These are phyloP conservation scores for Pythium chondricola DNA, from an alignment of 352 stramenopile species.

Conservation along the genomic window DNA sequence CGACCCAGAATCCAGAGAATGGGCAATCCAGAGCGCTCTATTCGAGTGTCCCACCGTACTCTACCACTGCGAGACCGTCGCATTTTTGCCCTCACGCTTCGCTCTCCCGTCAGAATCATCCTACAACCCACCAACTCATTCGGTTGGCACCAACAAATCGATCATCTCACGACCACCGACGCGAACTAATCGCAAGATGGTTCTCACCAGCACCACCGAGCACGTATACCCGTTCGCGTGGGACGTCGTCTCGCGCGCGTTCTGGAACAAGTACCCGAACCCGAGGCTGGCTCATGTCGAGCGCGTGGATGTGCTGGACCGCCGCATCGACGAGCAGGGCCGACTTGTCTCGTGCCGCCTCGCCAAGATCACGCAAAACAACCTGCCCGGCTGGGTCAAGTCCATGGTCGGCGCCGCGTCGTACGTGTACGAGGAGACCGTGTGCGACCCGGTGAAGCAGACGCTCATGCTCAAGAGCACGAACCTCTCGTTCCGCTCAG, in stretches of 20 bases:
- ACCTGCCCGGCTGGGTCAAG: conserved; percentile 70
- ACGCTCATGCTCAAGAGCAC: conserved; percentile 74
- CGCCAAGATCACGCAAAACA: conserved; percentile 71
- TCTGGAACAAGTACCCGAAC: conserved; percentile 89
- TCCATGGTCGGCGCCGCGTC: conserved; percentile 55
- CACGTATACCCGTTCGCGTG: conserved; percentile 80
- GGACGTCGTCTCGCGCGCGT: conserved; percentile 80
- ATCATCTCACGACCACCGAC: background rate
- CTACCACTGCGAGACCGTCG: background rate
- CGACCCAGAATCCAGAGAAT: background rate
- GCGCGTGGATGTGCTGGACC: conserved; percentile 77
- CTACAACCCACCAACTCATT: background rate
- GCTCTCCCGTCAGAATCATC: background rate
- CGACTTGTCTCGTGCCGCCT: conserved; percentile 59
- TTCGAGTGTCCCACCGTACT: background rate
- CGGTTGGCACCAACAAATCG: background rate
- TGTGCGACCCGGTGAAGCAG: conserved; percentile 61
- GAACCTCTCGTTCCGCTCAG: conserved; percentile 71
- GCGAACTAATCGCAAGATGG: conserved; percentile 48
- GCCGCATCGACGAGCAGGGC: conserved; percentile 55
- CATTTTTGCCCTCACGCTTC: background rate
- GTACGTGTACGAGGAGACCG: conserved; percentile 80
- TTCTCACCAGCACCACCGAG: conserved; percentile 65
- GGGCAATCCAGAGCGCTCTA: background rate
- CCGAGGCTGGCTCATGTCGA: conserved; percentile 70